These are phyloP conservation scores for Aspergillus vadensis DNA, from an alignment of 2,329 filamentous ascomycete species.

Conservation along the genomic window DNA sequence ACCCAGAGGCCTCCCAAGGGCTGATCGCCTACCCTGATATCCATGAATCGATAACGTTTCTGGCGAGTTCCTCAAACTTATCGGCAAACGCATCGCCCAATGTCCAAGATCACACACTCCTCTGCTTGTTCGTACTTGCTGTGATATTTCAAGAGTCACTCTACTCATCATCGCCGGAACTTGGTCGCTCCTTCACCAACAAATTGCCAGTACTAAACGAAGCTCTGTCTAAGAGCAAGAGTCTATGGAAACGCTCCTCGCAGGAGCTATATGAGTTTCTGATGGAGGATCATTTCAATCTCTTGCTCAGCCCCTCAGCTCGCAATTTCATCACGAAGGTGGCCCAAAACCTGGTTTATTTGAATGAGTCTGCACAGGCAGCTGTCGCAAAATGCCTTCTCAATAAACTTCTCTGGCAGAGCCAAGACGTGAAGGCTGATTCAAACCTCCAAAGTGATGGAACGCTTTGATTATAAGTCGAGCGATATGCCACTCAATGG, in stretches of 20 bases:
- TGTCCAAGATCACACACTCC: neutral
- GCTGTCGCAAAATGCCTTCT: neutral
- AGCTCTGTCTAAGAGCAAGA: neutral
- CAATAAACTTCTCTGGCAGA: neutral
- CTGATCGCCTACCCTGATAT: neutral
- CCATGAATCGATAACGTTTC: neutral
- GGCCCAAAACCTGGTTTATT: neutral
- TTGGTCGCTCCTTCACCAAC: neutral
- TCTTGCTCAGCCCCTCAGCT: neutral
- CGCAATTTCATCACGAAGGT: neutral
- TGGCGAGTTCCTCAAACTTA: neutral
- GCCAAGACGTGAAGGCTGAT: neutral
- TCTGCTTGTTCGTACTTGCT: neutral
- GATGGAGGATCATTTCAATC: neutral
- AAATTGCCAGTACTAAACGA: neutral
- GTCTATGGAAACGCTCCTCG: neutral
- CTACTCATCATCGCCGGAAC: neutral
- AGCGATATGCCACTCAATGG: too few species aligned
- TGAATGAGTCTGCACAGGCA: neutral
- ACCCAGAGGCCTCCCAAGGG: neutral
- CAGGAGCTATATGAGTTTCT: neutral
- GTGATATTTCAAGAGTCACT: neutral
- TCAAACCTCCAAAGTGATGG: neutral
- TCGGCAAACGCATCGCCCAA: neutral
- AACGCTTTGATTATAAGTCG: too few species aligned